Conservation (phyloP, 139 green algal genomes). For the Auxenochlorella protothecoides region DNA sequence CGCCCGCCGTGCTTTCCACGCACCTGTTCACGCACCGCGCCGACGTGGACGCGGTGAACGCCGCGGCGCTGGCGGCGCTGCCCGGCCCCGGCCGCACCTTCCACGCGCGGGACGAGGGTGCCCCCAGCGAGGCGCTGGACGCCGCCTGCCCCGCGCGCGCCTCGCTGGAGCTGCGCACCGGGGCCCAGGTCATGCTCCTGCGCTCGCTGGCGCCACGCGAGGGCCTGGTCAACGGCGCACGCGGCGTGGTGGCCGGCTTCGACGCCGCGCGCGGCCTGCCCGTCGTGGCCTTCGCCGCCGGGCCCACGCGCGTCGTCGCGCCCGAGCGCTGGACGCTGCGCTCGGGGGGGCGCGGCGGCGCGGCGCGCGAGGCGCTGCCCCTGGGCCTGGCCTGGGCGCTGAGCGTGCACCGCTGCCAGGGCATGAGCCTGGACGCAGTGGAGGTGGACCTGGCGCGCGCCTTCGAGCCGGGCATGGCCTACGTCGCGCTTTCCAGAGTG, state of each 20-base stretch:
- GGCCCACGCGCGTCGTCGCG: neutral
- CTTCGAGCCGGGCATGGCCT: constrained; percentile 62
- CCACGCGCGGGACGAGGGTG: constrained; percentile 22
- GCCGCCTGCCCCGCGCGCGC: constrained; percentile 17
- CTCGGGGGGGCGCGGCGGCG: constrained; percentile 10
- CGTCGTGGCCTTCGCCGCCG: constrained; percentile 16
- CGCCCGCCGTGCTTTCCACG: neutral
- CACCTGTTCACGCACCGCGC: constrained; percentile 4
- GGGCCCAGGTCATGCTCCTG: constrained; percentile 44
- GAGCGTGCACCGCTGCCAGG: constrained; percentile 61
- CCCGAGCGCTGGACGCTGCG: constrained; percentile 27
- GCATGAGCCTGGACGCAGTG: constrained; percentile 55
- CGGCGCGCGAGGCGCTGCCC: constrained; percentile 34
- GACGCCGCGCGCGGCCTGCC: constrained; percentile 4
- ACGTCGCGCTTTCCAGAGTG: constrained; percentile 56
- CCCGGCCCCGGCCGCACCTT: constrained; percentile 14
- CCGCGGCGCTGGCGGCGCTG: constrained; percentile 23
- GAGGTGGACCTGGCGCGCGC: constrained; percentile 32
- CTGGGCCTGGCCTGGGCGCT: constrained; percentile 57
- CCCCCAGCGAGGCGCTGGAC: constrained; percentile 11
- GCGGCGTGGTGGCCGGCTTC: constrained; percentile 51
- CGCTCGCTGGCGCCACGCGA: constrained; percentile 24
- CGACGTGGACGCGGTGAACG: constrained; percentile 43
- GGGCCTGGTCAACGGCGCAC: constrained; percentile 56
- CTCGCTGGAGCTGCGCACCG: constrained; percentile 32